Base-by-base conservation (phyloP, 352 stramenopile genomes). In the Globisporangium carolinianum region DNA sequence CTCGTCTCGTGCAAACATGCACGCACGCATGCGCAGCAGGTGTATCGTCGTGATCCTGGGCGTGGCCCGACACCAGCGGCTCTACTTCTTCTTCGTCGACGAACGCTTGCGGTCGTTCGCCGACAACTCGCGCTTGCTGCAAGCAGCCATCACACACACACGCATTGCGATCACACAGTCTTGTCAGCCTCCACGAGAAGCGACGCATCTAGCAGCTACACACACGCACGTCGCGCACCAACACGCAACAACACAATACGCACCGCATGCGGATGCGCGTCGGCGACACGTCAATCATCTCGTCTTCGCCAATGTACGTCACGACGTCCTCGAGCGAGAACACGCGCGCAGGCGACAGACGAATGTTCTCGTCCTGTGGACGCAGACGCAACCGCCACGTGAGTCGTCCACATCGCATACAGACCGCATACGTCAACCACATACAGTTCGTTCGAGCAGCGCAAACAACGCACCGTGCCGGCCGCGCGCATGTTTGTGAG, bases 261-360 rank as follows among this genome's bases (percentile, higher is more conserved):
- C 54, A 83, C 73, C 75, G 67, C 68, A 99, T 92, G 57, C 97
- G 86, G 49, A 99, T 97, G 65, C 79, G 95, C 32, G 71, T 72
- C 15, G 97, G 97, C 46, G 97, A 98, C 12, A 99, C 90, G 68
- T 99, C 97, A 58, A 99, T 97, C 70, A 99, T 97, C 75, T 99
- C 97, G 72, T 99, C 97, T 50, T 98, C 89, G 52, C 78, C 83
- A 66, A 99, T 91, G 72, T 99, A 99, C 5, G 93, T 93, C 64
- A 99, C 97, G 24, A 98, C 75, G 66, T 99, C 96, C 71, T 99
- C 97, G 0, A 99, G 79, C n/a, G 81, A 97, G 78, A 98, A 92
- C 43, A 73, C 65, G 52, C 92, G 91, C 5, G 96, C 91, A 14
- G 96, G 96, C 6, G 94, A 81, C 15, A 99, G 65, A 43, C 91